These are phyloP conservation scores for Candida peoriensis DNA, from an alignment of 805 yeast species.

Conservation along the genomic window DNA sequence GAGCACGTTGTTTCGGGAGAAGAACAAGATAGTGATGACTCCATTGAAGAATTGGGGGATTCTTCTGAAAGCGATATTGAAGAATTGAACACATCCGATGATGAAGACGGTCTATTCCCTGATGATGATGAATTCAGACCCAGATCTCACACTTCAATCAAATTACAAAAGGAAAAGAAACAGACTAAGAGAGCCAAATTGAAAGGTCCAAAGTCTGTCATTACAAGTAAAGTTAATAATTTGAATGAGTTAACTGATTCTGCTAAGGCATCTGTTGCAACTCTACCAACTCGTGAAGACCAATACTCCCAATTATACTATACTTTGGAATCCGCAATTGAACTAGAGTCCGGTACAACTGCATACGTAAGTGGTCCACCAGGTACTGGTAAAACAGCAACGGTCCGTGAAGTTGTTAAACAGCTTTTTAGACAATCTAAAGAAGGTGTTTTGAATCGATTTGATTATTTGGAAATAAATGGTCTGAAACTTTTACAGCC, in stretches of 20 bases:
- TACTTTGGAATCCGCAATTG: slow-evolving; percentile 66
- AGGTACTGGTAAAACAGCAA: slow-evolving; percentile 96
- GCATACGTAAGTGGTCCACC: slow-evolving; percentile 95
- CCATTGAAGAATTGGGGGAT: not conserved
- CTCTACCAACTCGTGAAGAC: slow-evolving; percentile 81
- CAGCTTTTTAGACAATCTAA: slow-evolving; percentile 46
- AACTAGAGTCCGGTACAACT: slow-evolving; percentile 71
- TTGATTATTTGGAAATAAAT: slow-evolving; percentile 81
- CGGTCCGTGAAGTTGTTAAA: slow-evolving; percentile 78
- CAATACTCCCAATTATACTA: slow-evolving; percentile 70
- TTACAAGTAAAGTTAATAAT: slow-evolving; percentile 10
- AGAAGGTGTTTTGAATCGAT: slow-evolving; percentile 39
- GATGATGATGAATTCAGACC: slow-evolving; percentile 18
- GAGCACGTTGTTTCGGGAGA: slow-evolving; percentile 4
- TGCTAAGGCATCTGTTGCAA: slow-evolving; percentile 32
- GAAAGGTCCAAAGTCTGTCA: slow-evolving; percentile 21
- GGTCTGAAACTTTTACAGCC: slow-evolving; percentile 84
- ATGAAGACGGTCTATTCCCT: no score
- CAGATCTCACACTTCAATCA: no score
- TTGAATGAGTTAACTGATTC: slow-evolving; percentile 23
- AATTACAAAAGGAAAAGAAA: slow-evolving; percentile 24
- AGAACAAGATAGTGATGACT: slow-evolving; percentile 4
- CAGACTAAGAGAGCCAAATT: slow-evolving; percentile 23
- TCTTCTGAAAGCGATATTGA: slow-evolving; percentile 2
- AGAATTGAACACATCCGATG: no score